Base-by-base conservation (phyloP, 1,139 yeast species). In the Saccharomyces pastorianus region DNA sequence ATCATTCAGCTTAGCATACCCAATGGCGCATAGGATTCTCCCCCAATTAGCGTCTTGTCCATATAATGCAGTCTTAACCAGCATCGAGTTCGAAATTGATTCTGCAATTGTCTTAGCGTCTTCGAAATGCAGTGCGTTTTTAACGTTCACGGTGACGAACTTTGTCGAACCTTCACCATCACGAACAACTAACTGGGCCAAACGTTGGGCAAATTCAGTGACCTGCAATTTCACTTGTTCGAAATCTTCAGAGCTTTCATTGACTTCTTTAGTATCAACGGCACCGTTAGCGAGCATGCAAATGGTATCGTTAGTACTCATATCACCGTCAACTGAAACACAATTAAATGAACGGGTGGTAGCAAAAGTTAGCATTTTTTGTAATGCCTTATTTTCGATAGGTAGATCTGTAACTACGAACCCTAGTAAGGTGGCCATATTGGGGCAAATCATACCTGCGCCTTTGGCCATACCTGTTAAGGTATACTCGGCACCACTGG, bases 81-180 rank as follows among this genome's bases (percentile, higher is more conserved):
- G 75, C 50, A 95, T 80, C 6, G 97, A 89, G 67, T 88, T 88
- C 17, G 98, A 90, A 55, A 93, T 82, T 2, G 96, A 76, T 52
- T 85, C 80, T 0, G 96, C 98, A 50, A 93, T 85, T 41, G 76
- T 73, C 65, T 88, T 86, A 23, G 98, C 99, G 64, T 90, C 96
- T 17, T 73, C 77, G 64, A 81, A 88, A 26, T 82, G 74, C 52
- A 78, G 71, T 0, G 97, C 95, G 64, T 89, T 90, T 56, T 79
- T 78, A 14, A 93, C 93, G 46, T 77, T 78, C 52, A 93, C 78
- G 3, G 93, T 86, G 56, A 93, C 95, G 66, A 93, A 93, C 71
- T 93, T 93, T n/a, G 99, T 93, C 25, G 99, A 97, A 32, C 99
- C 99, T 73, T 93, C 99, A 59, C 99, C 99, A 66, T 93, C 99